Conservation (phyloP, 805 yeast species). For the Lipomyces kockii region DNA sequence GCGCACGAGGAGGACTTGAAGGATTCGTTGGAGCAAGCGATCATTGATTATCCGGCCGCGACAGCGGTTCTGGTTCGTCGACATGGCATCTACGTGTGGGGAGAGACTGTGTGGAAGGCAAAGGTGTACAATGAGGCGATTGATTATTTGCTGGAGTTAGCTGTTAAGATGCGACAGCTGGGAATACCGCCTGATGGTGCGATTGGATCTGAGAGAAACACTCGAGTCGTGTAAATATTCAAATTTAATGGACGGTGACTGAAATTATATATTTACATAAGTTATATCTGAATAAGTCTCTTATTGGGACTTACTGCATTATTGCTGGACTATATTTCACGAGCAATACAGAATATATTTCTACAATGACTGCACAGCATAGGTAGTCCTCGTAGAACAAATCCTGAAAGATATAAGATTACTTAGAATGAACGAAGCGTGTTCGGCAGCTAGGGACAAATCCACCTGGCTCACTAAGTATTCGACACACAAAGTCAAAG, state of each 20-base stretch:
- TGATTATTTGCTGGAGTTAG: constrained; percentile 84
- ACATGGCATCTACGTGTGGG: constrained; percentile 98
- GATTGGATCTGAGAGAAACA: constrained; percentile 39
- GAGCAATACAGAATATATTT: not conserved
- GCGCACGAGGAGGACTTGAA: constrained; percentile 86
- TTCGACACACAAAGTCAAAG: too few species aligned
- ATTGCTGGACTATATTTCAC: not conserved
- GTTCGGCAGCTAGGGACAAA: too few species aligned
- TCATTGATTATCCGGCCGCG: constrained; percentile 71
- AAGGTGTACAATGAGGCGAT: constrained; percentile 91
- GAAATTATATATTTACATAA: not conserved
- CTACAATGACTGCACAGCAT: not conserved
- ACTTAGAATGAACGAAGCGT: not conserved
- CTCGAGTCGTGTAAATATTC: not conserved
- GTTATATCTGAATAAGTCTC: not conserved
- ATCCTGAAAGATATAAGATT: too few species aligned
- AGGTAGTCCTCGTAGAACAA: not conserved
- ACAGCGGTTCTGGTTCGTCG: constrained; percentile 89
- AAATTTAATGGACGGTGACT: not conserved
- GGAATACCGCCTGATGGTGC: constrained; percentile 55
- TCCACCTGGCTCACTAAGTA: too few species aligned
- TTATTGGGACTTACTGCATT: not conserved
- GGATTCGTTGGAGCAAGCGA: constrained; percentile 64
- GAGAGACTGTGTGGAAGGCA: constrained; percentile 88
- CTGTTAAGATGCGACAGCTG: constrained; percentile 75